A percentile compares a stretch with the other conserved stretches of the same genome.
These are phyloP conservation scores for Xylariaceae sp. DNA, from an alignment of 2,329 filamentous ascomycete species.

Conservation along the genomic window DNA sequence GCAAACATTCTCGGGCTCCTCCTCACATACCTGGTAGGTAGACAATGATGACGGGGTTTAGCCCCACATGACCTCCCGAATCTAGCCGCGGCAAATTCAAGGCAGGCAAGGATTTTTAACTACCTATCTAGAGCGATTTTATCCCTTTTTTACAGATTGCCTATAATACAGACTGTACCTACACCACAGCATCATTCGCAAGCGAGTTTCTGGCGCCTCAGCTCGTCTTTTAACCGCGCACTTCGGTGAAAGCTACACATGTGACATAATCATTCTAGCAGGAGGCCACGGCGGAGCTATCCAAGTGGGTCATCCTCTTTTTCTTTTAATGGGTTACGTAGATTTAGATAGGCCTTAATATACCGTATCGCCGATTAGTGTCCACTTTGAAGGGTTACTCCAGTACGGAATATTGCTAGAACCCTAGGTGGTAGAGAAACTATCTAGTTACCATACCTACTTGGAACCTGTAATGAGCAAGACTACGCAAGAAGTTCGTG, in stretches of 20 bases:
- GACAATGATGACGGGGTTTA: neutral
- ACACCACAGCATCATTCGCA: neutral
- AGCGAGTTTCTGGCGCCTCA: too few species aligned
- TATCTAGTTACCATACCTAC: neutral
- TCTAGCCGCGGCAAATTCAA: neutral
- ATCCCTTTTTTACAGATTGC: too few species aligned
- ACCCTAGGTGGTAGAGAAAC: too few species aligned
- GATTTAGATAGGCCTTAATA: too few species aligned
- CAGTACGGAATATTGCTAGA: neutral
- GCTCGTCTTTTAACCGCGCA: neutral
- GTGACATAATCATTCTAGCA: neutral
- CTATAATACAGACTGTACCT: neutral
- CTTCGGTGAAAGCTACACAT: neutral
- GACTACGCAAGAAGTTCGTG: neutral
- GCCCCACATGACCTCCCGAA: constrained; percentile 1
- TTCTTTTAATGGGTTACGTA: too few species aligned
- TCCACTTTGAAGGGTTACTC: neutral
- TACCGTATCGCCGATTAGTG: too few species aligned
- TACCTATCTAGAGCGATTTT: neutral
- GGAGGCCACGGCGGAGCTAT: neutral
- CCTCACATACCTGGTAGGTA: neutral
- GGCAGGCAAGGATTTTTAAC: neutral
- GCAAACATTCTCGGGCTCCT: neutral
- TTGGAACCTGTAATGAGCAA: neutral
- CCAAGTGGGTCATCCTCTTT: neutral